A percentile compares a stretch with the other conserved stretches of the same genome.
phyloP scores from a whole-genome alignment of 768 basidiomycete genomes.

The Rhodotorula diobovata region DNA sequence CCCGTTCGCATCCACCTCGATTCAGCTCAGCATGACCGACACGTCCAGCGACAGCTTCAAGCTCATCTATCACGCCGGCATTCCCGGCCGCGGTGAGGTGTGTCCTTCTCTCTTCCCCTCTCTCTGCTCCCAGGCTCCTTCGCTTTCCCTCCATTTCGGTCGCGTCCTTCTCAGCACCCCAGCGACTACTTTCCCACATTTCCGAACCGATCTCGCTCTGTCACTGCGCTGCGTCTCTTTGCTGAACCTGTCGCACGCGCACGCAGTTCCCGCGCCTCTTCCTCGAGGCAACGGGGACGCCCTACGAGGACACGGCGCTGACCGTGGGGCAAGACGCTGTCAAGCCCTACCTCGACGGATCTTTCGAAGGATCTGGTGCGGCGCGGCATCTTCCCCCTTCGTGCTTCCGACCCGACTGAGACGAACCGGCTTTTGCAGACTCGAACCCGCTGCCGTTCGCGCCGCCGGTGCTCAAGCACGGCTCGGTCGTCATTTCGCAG shows the following conservation, averaged over 20 bases:
- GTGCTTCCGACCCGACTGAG: too few species aligned
- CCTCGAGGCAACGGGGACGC: constrained; percentile 28
- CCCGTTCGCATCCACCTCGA: not conserved
- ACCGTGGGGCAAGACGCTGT: constrained; percentile 10
- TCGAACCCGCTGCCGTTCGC: constrained; percentile 48
- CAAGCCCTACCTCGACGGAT: constrained; percentile 14
- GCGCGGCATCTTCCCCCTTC: too few species aligned
- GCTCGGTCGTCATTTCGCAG: constrained; percentile 34
- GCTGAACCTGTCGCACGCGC: not conserved
- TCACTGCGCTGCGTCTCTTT: too few species aligned
- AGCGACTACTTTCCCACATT: too few species aligned
- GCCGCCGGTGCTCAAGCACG: constrained; percentile 49
- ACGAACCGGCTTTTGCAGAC: too few species aligned
- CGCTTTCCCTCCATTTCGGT: not conserved
- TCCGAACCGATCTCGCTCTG: too few species aligned
- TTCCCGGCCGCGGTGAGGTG: constrained; percentile 33
- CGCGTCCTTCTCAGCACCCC: too few species aligned
- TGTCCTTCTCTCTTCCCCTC: not conserved
- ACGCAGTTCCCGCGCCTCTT: constrained; percentile 26
- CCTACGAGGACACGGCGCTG: constrained; percentile 16
- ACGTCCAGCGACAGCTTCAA: constrained; percentile 4
- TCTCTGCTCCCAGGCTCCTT: too few species aligned
- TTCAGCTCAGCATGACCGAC: not conserved
- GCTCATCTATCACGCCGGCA: constrained; percentile 35
- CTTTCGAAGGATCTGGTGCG: constrained; percentile 13